Base-by-base conservation (phyloP, 208 protist species). In the Crithidia acanthocephali region DNA sequence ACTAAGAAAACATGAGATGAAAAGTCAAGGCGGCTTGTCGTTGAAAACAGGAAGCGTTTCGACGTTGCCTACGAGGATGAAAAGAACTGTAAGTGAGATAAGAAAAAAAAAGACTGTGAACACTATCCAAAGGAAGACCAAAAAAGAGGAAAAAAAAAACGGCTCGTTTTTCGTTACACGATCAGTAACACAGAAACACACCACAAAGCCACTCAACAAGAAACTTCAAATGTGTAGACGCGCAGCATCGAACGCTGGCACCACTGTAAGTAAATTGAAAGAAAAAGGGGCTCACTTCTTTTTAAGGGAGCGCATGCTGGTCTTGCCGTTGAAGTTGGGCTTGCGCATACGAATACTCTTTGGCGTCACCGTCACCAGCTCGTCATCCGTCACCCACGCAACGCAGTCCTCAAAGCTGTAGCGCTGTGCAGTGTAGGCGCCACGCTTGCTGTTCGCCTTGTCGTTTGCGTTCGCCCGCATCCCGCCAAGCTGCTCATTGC, bases 311-410 rank as follows among this genome's bases (percentile, higher is more conserved):
- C 91, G 87, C 90, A 95, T 95, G 6, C 81, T 88, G 8, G 93
- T 97, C 74, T 95, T 95, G 0, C 93, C 93, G 60, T 87, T 95
- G 69, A 97, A 97, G 23, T 88, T 87, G 0, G 91, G 93, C 68
- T 94, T 92, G 1, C 93, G 90, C 84, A 97, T 96, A 23, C 93
- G 88, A 47, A 97, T 94, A 33, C 91, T 96, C 74, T 96, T 93
- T 55, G 93, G 93, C 23, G 93, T 97, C 25, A 97, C 93, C 22
- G 93, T 97, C 10, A 97, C 91, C 25, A 97, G 78, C 69, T 97
- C 93, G 42, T 96, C 90, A 58, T 93, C 88, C 11, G 87, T 88
- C 23, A 95, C 91, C 91, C 93, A 97, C 18, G 93, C 79, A 0
- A 94, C 79, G 52, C 89, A 95, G 62, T 97, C 93, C 72, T 97